Evolutionary conservation across 768 basidiomycete species (phyloP).

Genomic region (Russula sp.): DNA sequence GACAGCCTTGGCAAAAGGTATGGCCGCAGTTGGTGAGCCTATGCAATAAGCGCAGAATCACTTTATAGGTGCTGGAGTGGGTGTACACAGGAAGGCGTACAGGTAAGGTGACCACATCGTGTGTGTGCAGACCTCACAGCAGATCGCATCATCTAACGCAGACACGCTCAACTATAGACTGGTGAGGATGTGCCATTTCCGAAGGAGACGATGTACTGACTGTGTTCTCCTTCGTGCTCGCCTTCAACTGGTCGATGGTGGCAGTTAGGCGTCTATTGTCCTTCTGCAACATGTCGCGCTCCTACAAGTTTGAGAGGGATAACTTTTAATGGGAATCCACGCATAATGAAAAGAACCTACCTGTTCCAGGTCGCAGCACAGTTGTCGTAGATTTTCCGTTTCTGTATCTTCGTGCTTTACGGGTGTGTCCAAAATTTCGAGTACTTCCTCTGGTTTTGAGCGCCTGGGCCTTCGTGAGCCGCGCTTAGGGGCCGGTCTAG

Average conservation of each 20-base stretch:
- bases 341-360: not conserved
- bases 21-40: slow-evolving; percentile 65
- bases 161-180: slow-evolving; percentile 13
- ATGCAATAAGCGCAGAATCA: slow-evolving; percentile 2
- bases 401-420: slow-evolving; percentile 14
- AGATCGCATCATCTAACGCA: slow-evolving; percentile 45
- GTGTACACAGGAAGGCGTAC: slow-evolving; percentile 35
- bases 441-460: not conserved
- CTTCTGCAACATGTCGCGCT: slow-evolving; percentile 5
- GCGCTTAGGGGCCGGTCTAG: not conserved
- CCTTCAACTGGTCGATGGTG: slow-evolving; percentile 11
- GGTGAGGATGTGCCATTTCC: not conserved
- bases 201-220: not conserved
- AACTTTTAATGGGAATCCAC: not conserved
- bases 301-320: not conserved
- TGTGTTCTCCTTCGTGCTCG: slow-evolving; percentile 8
- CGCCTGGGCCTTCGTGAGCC: slow-evolving; percentile 3
- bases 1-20: slow-evolving; percentile 57
- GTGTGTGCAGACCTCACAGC: slow-evolving; percentile 59
- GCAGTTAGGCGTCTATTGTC: slow-evolving; percentile 2
- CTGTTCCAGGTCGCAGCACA: slow-evolving; percentile 13
- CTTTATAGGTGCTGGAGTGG: not conserved
- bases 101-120: slow-evolving; percentile 63
- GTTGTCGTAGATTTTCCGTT: slow-evolving; percentile 1
- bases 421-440: slow-evolving; percentile 10